Evolutionary conservation across 1,284 basidiomycete genomes (phyloP), one percentile per base, ranked within the genome.

Genomic region (Acaromyces ingoldii): DNA sequence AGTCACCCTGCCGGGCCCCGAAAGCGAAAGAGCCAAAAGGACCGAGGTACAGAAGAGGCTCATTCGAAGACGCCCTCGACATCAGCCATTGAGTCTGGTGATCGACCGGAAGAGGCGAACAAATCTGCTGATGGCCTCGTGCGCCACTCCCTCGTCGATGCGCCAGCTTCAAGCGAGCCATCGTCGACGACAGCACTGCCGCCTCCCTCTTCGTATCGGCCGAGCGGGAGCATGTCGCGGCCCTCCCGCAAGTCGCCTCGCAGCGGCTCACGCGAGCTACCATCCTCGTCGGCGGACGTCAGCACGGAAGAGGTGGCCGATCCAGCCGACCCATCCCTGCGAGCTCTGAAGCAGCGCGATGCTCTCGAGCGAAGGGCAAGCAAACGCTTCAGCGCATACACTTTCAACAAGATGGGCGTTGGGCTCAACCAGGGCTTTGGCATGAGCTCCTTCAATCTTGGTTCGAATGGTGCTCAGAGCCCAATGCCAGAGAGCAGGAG

Each of bases 321-420:
- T 3, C 85, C 87, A 24, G 86, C 89, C 26, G 85, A 87, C 37
- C 86, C 83, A 50, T 91, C 90, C 6, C 81, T 97, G 13, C 89
- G 89, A 9, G 90, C 90, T 1, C 81, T 98, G 37, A 88, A 92
- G 75, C 84, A 86, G 60, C 84, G 84, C 38, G 91, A 95, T 62
- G 83, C 86, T 0, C 81, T 96, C 17, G 90, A 93, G 70, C 84
- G 93, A 9, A 82, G 93, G 36, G 93, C 93, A 3, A 92, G 89
- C 24, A 97, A 97, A 74, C 86, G 93, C 0, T 98, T 93, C 78
- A 96, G 91, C 50, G 88, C 88, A 1, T 98, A 95, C 75, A 90
- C 91, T 48, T 89, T 96, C 70, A 87, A 88, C 62, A 95, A 93
- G 78, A 93, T 98, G 85, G 86, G 89, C 7, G 56, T 70, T 4